Percentiles rank a stretch among this genome's conserved stretches.
These are phyloP conservation scores for Plasmopara halstedii DNA, from an alignment of 352 stramenopile species.

Conservation along the genomic window DNA sequence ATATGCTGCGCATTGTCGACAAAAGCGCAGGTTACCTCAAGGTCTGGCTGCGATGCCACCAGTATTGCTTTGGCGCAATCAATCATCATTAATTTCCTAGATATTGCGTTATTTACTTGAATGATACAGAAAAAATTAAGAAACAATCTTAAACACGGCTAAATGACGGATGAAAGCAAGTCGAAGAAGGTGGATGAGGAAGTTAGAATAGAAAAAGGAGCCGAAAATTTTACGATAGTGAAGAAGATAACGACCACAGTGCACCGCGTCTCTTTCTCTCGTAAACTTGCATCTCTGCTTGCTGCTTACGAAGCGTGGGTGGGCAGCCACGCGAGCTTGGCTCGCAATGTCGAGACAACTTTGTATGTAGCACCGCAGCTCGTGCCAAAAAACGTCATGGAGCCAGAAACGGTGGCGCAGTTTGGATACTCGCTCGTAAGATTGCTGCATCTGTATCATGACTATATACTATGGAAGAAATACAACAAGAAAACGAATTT, in stretches of 20 bases:
- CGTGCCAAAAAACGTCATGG: constrained; percentile 53
- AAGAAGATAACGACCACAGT: constrained; percentile 6
- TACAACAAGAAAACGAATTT: constrained; percentile 13
- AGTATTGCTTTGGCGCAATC: constrained; percentile 6
- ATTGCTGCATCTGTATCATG: constrained; percentile 71
- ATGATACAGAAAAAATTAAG: not conserved
- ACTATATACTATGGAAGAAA: constrained; percentile 75
- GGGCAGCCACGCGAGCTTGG: constrained; percentile 40
- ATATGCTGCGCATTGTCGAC: constrained; percentile 13
- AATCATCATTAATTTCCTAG: not conserved
- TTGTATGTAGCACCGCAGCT: constrained; percentile 75
- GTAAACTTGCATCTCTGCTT: constrained; percentile 21
- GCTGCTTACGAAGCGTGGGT: constrained; percentile 65
- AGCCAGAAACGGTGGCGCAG: constrained; percentile 64
- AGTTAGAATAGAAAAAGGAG: too few relatives aligned
- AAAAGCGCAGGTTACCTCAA: constrained; percentile 21
- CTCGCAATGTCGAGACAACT: constrained; percentile 70
- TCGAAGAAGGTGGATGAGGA: constrained; percentile 14
- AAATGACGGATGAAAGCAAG: constrained; percentile 12
- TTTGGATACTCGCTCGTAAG: constrained; percentile 73
- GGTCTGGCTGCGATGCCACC: constrained; percentile 1
- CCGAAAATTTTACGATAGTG: constrained; percentile 4
- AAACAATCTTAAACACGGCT: not conserved
- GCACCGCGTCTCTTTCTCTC: not conserved
- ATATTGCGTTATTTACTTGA: not conserved